phyloP scores from a whole-genome alignment of 2,329 filamentous ascomycete genomes.

The Fonsecaea monophora region DNA sequence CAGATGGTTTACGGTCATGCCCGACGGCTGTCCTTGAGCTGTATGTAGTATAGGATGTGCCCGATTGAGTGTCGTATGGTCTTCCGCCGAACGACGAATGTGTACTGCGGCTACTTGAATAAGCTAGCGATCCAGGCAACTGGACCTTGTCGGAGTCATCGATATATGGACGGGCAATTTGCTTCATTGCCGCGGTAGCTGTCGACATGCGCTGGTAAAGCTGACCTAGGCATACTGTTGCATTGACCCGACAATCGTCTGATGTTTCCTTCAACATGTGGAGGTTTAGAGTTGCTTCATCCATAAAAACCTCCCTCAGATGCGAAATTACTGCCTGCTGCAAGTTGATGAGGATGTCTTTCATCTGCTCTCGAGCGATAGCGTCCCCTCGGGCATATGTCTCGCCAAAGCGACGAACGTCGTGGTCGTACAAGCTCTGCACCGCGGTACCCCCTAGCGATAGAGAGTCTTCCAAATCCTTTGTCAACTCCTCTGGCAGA shows the following conservation, averaged over 20 bases:
- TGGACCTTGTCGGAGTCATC: constrained; percentile 22
- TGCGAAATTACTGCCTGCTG: constrained; percentile 47
- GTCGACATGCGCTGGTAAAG: constrained; percentile 45
- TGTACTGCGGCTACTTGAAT: constrained; percentile 35
- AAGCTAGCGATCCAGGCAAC: constrained; percentile 20
- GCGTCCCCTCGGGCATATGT: constrained; percentile 47
- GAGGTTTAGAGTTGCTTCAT: constrained; percentile 44
- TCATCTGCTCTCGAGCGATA: constrained; percentile 47
- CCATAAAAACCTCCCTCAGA: constrained; percentile 44
- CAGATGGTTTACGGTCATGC: constrained; percentile 25
- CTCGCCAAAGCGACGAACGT: constrained; percentile 45
- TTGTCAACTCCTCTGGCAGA: constrained; percentile 34
- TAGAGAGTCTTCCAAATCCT: constrained; percentile 47
- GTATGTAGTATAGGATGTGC: constrained; percentile 30
- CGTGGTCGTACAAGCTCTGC: constrained; percentile 45
- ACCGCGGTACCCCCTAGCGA: constrained; percentile 44
- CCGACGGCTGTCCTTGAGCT: constrained; percentile 29
- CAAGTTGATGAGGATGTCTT: constrained; percentile 48
- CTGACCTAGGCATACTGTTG: constrained; percentile 45
- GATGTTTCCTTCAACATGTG: constrained; percentile 44
- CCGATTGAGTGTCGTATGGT: constrained; percentile 28
- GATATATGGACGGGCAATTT: constrained; percentile 26
- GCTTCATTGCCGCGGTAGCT: constrained; percentile 33
- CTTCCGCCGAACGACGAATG: constrained; percentile 29
- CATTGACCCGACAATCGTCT: constrained; percentile 45